phyloP scores from a whole-genome alignment of 140 eudicot genomes.

The Erigeron philadelphicus region DNA sequence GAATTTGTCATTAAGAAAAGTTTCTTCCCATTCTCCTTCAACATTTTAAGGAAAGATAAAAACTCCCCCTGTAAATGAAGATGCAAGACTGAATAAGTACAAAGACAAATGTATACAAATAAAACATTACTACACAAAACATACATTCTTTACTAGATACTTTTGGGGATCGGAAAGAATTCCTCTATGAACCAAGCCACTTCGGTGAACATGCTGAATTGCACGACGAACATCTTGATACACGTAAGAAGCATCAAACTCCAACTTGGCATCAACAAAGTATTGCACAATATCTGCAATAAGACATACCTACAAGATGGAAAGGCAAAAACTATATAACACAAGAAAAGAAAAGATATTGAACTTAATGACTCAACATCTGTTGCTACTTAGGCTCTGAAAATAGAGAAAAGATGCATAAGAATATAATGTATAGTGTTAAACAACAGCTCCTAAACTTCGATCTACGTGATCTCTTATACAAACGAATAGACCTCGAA shows the following conservation, averaged over 20 bases:
- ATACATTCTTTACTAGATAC: slow-evolving; percentile 85
- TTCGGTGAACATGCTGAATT: slow-evolving; percentile 85
- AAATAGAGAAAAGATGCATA: slow-evolving; percentile 12
- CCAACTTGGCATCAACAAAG: slow-evolving; percentile 92
- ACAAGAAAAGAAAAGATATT: not conserved
- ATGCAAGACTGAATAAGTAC: slow-evolving; percentile 24
- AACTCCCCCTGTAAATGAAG: slow-evolving; percentile 52
- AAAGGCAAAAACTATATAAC: slow-evolving; percentile 13
- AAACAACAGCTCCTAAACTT: not conserved
- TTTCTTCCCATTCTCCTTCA: slow-evolving; percentile 90
- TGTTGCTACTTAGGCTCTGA: slow-evolving; percentile 1
- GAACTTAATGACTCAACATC: not conserved
- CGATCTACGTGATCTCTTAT: not conserved
- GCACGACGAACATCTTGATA: slow-evolving; percentile 89
- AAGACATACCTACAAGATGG: slow-evolving; percentile 72
- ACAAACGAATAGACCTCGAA: not conserved
- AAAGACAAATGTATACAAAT: not conserved
- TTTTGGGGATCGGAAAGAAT: slow-evolving; percentile 75
- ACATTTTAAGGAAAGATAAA: slow-evolving; percentile 66
- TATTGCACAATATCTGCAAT: slow-evolving; percentile 93
- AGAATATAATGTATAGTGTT: not conserved
- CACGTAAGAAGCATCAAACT: slow-evolving; percentile 81
- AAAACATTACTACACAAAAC: slow-evolving; percentile 29
- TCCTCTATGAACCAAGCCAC: slow-evolving; percentile 88
- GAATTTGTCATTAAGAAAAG: slow-evolving; percentile 91